Base-by-base conservation (phyloP, 306 rosid genomes). In the Boehmeria nivea region DNA sequence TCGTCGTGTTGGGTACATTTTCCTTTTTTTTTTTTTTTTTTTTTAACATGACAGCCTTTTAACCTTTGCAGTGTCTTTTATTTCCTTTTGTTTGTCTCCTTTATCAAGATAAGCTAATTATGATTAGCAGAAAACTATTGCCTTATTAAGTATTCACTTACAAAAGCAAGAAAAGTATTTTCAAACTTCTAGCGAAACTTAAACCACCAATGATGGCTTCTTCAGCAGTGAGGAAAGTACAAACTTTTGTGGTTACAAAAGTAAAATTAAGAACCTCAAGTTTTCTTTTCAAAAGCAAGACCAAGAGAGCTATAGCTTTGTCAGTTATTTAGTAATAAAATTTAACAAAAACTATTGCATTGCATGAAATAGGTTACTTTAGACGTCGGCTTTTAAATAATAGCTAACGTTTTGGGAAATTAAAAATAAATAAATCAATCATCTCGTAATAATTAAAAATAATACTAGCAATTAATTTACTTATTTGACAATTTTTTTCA, bases 31-130 rank as follows among this genome's bases (percentile, higher is more conserved):
- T n/a, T n/a, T 59, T 39, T 15, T 17, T 8, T 8, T 28, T 28
- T 28, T 28, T 3, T 3, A 3, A 26, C 28, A 17, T 28, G 43
- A 33, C 24, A 34, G 19, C 43, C 43, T 34, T 2, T 60, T 40
- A 34, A 37, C 51, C 67, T 76, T 78, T 84, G 63, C 44, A 34
- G 17, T 43, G 63, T 65, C 83, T 77, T 74, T 68, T 55, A 71
- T 73, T 71, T 59, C 50, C 57, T 64, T 68, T 62, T 56, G 13
- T 61, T 61, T n/a, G 19, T 19, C n/a, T 59, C 53, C 74, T 81
- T 73, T 74, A 64, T 43, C 66, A 56, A 63, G 44, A 59, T 59
- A 34, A 15, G 51, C 42, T 58, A 63, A 42, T 57, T 64, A 28
- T 17, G 25, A 58, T 28, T 16, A 54, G 7, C 14, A 33, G 34